These are phyloP conservation scores for Colletotrichum lentis DNA, from an alignment of 2,329 filamentous ascomycete genomes.

Conservation along the genomic window DNA sequence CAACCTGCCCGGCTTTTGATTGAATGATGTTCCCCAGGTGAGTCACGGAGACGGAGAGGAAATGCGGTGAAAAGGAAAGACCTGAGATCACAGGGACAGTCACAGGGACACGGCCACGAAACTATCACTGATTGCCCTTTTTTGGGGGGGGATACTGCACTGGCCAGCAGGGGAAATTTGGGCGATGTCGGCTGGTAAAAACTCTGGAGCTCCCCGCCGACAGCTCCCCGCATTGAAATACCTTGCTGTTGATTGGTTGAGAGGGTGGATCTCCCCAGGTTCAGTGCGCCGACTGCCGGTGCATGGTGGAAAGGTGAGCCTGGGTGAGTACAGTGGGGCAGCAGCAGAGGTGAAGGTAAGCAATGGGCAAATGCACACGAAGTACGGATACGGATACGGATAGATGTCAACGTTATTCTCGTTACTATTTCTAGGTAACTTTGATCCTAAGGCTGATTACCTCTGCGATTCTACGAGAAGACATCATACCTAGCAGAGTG, in stretches of 20 bases:
- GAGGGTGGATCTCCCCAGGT: neutral
- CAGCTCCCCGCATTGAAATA: constrained; percentile 42
- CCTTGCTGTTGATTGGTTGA: constrained; percentile 43
- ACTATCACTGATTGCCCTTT: constrained; percentile 15
- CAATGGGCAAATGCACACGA: neutral
- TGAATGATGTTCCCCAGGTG: constrained; percentile 23
- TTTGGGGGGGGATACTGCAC: neutral
- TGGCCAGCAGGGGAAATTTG: constrained; percentile 36
- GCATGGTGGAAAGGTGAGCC: neutral
- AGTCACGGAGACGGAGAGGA: constrained; percentile 37
- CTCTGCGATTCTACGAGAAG: too few relatives aligned
- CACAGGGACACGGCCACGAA: constrained; percentile 42
- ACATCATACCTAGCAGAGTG: neutral
- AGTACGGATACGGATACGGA: too few relatives aligned
- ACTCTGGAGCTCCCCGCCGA: constrained; percentile 42
- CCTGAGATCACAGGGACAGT: constrained; percentile 45
- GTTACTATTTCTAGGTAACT: too few relatives aligned
- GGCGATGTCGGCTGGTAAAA: constrained; percentile 47
- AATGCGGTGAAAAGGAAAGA: constrained; percentile 24
- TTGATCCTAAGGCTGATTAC: too few relatives aligned
- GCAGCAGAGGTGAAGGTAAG: too few relatives aligned
- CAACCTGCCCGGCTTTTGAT: constrained; percentile 16
- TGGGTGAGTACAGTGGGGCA: constrained; percentile 9
- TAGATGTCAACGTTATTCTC: neutral
- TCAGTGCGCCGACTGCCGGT: constrained; percentile 5